These are phyloP conservation scores for Rubroboletus satanas DNA, from an alignment of 768 basidiomycete genomes.

Conservation along the genomic window DNA sequence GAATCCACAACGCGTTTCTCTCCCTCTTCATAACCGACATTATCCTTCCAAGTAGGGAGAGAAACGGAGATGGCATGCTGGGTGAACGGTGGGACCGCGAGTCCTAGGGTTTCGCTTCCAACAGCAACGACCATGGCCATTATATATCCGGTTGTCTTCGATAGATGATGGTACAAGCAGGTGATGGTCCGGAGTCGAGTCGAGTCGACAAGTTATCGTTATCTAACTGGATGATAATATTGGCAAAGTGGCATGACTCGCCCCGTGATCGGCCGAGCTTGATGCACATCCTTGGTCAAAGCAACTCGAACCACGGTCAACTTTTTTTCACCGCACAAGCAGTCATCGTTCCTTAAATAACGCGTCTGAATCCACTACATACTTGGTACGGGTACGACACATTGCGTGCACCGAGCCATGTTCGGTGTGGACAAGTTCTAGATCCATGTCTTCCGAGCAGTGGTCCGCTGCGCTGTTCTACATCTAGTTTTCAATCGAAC, in stretches of 20 bases:
- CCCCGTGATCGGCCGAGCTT: neutral
- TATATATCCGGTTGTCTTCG: neutral
- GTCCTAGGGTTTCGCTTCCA: slow-evolving; percentile 36
- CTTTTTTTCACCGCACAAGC: neutral
- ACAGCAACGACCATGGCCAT: slow-evolving; percentile 7
- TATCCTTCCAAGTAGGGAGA: slow-evolving; percentile 88
- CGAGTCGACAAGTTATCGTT: neutral
- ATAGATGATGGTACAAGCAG: neutral
- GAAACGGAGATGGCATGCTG: slow-evolving; percentile 95
- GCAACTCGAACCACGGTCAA: neutral
- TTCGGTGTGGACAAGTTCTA: neutral
- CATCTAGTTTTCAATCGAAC: neutral
- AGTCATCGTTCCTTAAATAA: neutral
- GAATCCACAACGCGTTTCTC: slow-evolving; percentile 69
- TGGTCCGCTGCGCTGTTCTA: neutral
- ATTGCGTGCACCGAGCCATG: neutral
- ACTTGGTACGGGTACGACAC: neutral
- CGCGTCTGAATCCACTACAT: neutral
- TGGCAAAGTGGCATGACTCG: neutral
- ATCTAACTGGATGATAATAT: too few relatives aligned
- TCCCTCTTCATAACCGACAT: slow-evolving; percentile 89
- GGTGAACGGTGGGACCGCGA: slow-evolving; percentile 59
- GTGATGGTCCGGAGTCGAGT: neutral
- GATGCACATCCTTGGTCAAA: neutral
- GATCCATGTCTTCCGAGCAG: neutral